phyloP scores from a whole-genome alignment of 2,329 filamentous ascomycete genomes.

The Alternaria brassicae region DNA sequence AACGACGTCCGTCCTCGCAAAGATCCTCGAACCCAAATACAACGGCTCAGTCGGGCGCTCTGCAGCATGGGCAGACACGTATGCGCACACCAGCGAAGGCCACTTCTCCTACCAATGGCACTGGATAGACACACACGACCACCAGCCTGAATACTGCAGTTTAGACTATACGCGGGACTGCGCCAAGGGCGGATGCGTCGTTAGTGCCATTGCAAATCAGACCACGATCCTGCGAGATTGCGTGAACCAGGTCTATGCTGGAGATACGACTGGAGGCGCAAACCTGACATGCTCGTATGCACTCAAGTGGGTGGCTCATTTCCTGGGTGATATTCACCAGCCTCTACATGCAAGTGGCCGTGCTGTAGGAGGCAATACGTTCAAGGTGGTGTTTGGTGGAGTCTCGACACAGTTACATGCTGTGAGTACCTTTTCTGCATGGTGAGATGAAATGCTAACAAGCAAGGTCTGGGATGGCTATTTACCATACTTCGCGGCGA shows the following conservation, averaged over 20 bases:
- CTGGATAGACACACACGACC: constrained; percentile 50
- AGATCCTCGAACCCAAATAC: constrained; percentile 51
- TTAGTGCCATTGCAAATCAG: constrained; percentile 54
- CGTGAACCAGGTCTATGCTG: constrained; percentile 39
- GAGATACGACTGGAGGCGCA: constrained; percentile 30
- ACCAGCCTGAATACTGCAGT: constrained; percentile 43
- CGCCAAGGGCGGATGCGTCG: constrained; percentile 49
- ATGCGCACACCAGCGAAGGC: constrained; percentile 50
- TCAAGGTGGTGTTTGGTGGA: constrained; percentile 48
- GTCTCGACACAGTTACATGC: constrained; percentile 48
- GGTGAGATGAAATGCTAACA: constrained; percentile 13
- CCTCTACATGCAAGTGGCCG: constrained; percentile 52
- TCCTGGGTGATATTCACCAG: constrained; percentile 53
- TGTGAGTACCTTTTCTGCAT: constrained; percentile 29
- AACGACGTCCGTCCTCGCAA: constrained; percentile 40
- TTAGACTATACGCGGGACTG: constrained; percentile 50
- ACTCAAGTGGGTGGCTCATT: constrained; percentile 53
- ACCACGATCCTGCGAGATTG: constrained; percentile 50
- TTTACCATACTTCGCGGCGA: constrained; percentile 49
- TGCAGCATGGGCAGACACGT: constrained; percentile 52
- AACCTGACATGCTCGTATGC: constrained; percentile 52
- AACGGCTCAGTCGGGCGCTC: constrained; percentile 50
- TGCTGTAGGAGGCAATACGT: constrained; percentile 49
- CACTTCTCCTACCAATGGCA: constrained; percentile 54
- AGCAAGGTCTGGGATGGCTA: constrained; percentile 50